Conservation (phyloP, 768 basidiomycete species). For the Mrakia frigida region DNA sequence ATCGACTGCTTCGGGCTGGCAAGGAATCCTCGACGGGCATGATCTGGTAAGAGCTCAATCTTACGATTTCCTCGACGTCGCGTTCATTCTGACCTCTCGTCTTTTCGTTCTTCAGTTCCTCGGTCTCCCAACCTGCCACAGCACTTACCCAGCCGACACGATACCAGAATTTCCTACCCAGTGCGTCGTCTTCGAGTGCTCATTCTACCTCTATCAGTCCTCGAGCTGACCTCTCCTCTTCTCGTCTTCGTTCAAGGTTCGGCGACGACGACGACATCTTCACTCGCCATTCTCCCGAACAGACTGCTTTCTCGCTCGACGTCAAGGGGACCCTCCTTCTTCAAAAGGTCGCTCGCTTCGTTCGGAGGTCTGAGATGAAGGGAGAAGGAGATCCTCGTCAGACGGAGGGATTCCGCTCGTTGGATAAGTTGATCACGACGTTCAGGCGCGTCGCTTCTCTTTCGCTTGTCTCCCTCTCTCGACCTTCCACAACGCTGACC, state of each 20-base stretch:
- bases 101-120: neutral
- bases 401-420: neutral
- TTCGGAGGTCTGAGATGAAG: conserved; percentile 9
- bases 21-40: neutral
- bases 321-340: conserved; percentile 6
- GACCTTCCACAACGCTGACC: too few relatives aligned
- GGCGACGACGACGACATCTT: conserved; percentile 7
- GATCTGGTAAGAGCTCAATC: neutral
- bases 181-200: neutral
- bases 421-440: neutral
- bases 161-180: neutral
- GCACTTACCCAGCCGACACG: neutral
- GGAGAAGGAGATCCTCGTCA: neutral
- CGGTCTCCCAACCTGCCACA: conserved; percentile 2
- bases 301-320: neutral
- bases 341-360: neutral
- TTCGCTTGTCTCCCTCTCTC: neutral
- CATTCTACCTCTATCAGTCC: neutral
- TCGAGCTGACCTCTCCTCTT: too few relatives aligned
- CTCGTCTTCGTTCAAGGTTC: neutral
- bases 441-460: neutral
- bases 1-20: neutral
- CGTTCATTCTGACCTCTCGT: neutral
- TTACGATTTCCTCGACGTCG: neutral
- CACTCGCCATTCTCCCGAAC: neutral